Percentiles rank a stretch among this genome's conserved stretches.
Conservation (phyloP, 2,329 filamentous ascomycete species). For the Aureobasidium sp. region DNA sequence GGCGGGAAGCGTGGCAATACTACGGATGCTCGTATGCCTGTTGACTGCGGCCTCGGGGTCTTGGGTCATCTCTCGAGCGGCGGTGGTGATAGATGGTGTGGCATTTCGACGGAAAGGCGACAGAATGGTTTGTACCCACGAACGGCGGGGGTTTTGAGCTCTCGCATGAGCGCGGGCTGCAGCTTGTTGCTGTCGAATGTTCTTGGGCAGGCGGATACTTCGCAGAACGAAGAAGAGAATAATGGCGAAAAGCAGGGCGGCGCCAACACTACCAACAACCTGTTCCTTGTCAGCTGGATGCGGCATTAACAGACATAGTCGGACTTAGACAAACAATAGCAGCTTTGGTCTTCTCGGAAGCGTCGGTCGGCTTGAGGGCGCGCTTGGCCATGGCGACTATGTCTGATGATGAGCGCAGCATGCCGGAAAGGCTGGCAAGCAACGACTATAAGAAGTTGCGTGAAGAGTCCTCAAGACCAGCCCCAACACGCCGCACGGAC, state of each 20-base stretch:
- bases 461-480: background rate
- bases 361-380: background rate
- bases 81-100: background rate
- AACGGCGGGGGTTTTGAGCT: background rate
- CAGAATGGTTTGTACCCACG: background rate
- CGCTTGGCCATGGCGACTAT: constrained; percentile 12
- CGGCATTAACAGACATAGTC: background rate
- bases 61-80: background rate
- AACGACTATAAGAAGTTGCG: constrained; percentile 2
- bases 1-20: constrained; percentile 86
- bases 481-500: constrained; percentile 11
- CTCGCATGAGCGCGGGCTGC: background rate
- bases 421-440: constrained; percentile 5
- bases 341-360: constrained; percentile 5
- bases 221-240: constrained; percentile 13
- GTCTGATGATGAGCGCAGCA: background rate
- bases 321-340: background rate
- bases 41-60: constrained; percentile 46
- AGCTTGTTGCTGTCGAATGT: background rate
- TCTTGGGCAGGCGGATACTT: background rate
- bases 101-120: constrained; percentile 3
- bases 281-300: background rate
- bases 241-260: constrained; percentile 13
- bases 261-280: constrained; percentile 15
- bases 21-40: constrained; percentile 77